Evolutionary conservation across 306 rosid genomes (phyloP).

Genomic region (Pachyrhizus erosus): DNA sequence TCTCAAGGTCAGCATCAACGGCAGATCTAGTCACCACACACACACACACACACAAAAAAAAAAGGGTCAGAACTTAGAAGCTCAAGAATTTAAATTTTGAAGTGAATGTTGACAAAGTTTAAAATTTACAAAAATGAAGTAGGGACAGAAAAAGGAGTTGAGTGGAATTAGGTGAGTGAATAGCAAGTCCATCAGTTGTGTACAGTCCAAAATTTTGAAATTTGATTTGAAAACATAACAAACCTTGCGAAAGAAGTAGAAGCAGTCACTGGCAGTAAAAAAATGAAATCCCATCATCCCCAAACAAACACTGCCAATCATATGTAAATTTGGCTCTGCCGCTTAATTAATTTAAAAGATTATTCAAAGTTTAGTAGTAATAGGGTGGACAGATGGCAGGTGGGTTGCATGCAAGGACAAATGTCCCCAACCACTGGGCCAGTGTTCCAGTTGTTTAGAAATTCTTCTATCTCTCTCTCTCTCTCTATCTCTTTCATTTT

Average conservation of each 20-base stretch:
- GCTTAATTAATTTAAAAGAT: slow-evolving; percentile 45
- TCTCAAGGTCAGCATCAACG: slow-evolving; percentile 16
- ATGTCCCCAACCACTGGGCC: slow-evolving; percentile 67
- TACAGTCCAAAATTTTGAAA: slow-evolving; percentile 23
- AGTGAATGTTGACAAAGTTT: slow-evolving; percentile 21
- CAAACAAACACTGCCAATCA: too few species aligned
- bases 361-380: slow-evolving; percentile 16
- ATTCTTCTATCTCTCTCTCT: neutral
- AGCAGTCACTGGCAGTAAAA: neutral
- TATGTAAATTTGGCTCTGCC: too few species aligned
- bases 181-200: neutral
- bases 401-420: slow-evolving; percentile 59
- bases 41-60: slow-evolving; percentile 12
- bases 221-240: slow-evolving; percentile 28
- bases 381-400: slow-evolving; percentile 54
- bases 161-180: slow-evolving; percentile 38
- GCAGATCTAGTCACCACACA: slow-evolving; percentile 22
- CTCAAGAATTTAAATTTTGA: slow-evolving; percentile 29
- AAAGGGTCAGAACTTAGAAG: slow-evolving; percentile 44
- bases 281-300: neutral
- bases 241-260: neutral
- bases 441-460: slow-evolving; percentile 55
- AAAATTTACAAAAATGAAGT: neutral
- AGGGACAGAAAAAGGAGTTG: slow-evolving; percentile 17
- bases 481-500: neutral